Percentiles rank a stretch among this genome's conserved stretches.
Evolutionary conservation across 306 rosid species (phyloP).

Genomic region (Rosa persica): DNA sequence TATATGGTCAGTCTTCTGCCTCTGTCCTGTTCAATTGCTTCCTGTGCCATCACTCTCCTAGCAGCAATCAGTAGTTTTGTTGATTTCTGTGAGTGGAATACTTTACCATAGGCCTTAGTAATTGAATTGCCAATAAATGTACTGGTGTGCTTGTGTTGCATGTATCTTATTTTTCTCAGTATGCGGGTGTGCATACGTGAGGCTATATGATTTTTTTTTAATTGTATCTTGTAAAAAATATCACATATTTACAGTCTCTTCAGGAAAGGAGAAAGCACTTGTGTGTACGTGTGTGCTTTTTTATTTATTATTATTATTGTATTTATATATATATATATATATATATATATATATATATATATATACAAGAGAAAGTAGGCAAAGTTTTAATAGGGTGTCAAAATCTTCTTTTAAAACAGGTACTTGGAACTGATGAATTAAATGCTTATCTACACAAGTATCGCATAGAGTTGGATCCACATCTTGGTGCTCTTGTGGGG

Average conservation of each 20-base stretch:
- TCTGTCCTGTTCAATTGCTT: not conserved
- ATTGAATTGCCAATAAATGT: not conserved
- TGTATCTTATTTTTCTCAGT: not conserved
- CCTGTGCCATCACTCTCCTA: not conserved
- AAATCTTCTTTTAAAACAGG: constrained; percentile 48
- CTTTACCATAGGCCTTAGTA: not conserved
- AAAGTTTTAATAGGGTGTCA: constrained; percentile 11
- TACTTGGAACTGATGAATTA: constrained; percentile 86
- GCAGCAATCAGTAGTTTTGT: not conserved
- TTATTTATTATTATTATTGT: not conserved
- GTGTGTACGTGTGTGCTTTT: not conserved
- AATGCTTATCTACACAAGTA: constrained; percentile 70
- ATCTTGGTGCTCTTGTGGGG: constrained; percentile 81
- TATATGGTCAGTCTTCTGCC: not conserved
- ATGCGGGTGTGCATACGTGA: not conserved
- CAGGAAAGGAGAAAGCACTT: not conserved
- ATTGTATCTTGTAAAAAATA: not conserved
- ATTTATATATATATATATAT: not conserved
- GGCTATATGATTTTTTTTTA: not conserved
- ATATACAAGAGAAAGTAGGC: constrained; percentile 14
- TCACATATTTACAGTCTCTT: not conserved
- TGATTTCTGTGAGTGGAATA: not conserved
- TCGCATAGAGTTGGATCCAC: constrained; percentile 80
- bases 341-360: not conserved
- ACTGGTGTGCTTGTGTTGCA: not conserved